Evolutionary conservation across 2,329 filamentous ascomycete species (phyloP).

Genomic region (Pseudogymnoascus verrucosus): DNA sequence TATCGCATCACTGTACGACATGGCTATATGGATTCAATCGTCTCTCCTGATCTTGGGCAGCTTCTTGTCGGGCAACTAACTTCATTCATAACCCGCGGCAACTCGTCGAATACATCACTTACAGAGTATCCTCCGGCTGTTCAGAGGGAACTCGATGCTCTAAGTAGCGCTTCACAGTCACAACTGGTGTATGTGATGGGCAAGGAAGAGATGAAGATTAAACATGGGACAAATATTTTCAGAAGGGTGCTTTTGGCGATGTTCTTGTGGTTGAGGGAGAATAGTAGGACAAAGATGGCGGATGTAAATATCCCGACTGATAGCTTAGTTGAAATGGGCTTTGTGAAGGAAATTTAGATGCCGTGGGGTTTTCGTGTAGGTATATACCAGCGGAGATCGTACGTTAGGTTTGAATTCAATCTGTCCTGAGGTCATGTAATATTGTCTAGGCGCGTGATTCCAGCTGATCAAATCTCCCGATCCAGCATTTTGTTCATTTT

Average conservation of each 20-base stretch:
- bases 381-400: background rate
- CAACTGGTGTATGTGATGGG: slow-evolving; percentile 51
- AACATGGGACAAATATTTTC: slow-evolving; percentile 32
- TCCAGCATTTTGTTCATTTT: background rate
- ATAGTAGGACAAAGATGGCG: slow-evolving; percentile 57
- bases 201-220: slow-evolving; percentile 52
- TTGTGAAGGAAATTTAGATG: slow-evolving; percentile 53
- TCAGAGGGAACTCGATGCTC: slow-evolving; percentile 35
- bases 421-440: background rate
- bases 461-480: background rate
- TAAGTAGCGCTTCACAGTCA: slow-evolving; percentile 37
- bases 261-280: slow-evolving; percentile 59
- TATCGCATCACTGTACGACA: slow-evolving; percentile 64
- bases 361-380: background rate
- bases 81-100: slow-evolving; percentile 37
- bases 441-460: background rate
- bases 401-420: background rate
- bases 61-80: slow-evolving; percentile 51
- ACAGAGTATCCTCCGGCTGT: slow-evolving; percentile 21
- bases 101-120: slow-evolving; percentile 16
- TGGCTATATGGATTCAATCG: slow-evolving; percentile 64
- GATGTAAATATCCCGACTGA: slow-evolving; percentile 53
- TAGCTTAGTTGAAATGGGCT: slow-evolving; percentile 58
- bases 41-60: slow-evolving; percentile 54
- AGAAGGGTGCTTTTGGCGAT: slow-evolving; percentile 40